Base-by-base conservation (phyloP, 2,329 filamentous ascomycete species). In the Diaporthe caulivora region DNA sequence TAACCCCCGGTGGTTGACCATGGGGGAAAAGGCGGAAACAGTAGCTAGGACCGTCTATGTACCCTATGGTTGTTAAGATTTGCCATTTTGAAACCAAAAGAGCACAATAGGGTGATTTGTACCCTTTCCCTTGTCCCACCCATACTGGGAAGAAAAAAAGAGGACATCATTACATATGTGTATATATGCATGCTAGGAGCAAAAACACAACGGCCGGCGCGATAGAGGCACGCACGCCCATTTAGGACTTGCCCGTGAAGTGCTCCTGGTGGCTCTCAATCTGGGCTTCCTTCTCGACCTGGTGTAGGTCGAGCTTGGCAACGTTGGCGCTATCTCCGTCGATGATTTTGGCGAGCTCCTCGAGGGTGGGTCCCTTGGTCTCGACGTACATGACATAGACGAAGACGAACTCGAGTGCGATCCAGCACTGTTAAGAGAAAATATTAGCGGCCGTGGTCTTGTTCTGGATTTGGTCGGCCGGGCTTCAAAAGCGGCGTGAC, bases 321-420 rank as follows among this genome's bases (percentile, higher is more conserved):
- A 87, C 87, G 58, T 82, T 77, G 47, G 88, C 90, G 24, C 87
- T 82, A 42, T 91, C 87, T 51, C 90, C 91, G 77, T 92, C 91
- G 81, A 92, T 92, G 82, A 92, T 87, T 83, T 89, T 90, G 79
- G 89, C 90, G 64, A 93, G 86, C 81, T 92, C 90, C 82, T 92
- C 91, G 47, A 92, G 89, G 24, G 91, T 92, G 2, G 89, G 88
- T 42, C 90, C 90, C 76, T 86, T 87, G 51, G 91, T 92, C 83
- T 93, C 91, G 76, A 92, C 82, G 78, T 85, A 86, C 83, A 86
- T 85, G 79, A 85, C 87, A 81, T 88, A 90, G 75, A 90, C 86
- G 79, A 89, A 88, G 78, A 80, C 82, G 70, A 90, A 81, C 81
- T 90, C 88, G 79, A 87, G 76, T 78, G 86, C 85, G 80, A 90